A percentile compares a stretch with the other conserved stretches of the same genome.
These are phyloP conservation scores for Sugiyamaella xylanicola DNA, from an alignment of 1,139 yeast species.

Conservation along the genomic window DNA sequence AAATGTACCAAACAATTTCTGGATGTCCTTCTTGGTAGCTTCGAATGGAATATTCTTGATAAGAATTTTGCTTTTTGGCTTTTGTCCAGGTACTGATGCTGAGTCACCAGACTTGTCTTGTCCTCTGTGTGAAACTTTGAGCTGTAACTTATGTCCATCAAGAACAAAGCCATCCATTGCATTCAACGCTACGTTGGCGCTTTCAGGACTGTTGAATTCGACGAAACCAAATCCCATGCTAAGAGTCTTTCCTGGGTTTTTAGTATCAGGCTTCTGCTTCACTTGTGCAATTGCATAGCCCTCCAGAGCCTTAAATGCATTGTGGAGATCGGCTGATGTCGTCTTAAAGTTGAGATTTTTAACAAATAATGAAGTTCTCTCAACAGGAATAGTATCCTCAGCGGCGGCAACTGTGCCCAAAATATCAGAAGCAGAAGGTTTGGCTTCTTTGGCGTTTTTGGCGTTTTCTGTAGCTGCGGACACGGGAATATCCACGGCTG, in stretches of 20 bases:
- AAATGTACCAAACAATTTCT: constrained; percentile 87
- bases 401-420: constrained; percentile 41
- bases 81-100: constrained; percentile 34
- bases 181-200: constrained; percentile 74
- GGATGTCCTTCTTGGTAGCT: constrained; percentile 87
- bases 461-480: constrained; percentile 34
- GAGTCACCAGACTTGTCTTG: constrained; percentile 35
- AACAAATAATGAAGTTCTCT: constrained; percentile 83
- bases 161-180: constrained; percentile 76
- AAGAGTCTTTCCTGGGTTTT: constrained; percentile 59
- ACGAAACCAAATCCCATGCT: constrained; percentile 99
- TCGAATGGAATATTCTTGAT: constrained; percentile 97
- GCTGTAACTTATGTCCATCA: constrained; percentile 87
- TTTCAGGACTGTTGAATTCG: constrained; percentile 76
- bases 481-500: constrained; percentile 44
- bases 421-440: constrained; percentile 33
- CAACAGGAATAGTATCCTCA: constrained; percentile 48
- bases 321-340: constrained; percentile 57
- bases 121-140: constrained; percentile 83
- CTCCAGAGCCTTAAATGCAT: constrained; percentile 64
- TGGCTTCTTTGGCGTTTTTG: constrained; percentile 40
- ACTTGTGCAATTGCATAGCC: constrained; percentile 81
- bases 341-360: constrained; percentile 91
- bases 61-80: constrained; percentile 71
- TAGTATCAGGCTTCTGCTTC: constrained; percentile 87